A percentile compares a stretch with the other conserved stretches of the same genome.
Conservation (phyloP, 345 rosid species). For the Passiflora organensis region DNA sequence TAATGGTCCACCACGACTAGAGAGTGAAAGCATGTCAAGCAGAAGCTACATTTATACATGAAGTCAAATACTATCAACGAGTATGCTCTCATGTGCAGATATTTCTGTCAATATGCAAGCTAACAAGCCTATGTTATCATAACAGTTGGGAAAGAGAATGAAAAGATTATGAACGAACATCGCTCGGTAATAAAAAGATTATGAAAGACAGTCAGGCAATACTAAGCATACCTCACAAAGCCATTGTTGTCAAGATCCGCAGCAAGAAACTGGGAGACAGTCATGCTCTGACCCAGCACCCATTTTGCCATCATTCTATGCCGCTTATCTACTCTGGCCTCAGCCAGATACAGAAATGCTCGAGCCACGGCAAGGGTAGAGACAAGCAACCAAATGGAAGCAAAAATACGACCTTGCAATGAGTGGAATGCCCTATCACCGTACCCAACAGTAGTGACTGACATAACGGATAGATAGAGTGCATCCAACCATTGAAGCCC, state of each 20-base stretch:
- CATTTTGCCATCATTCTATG: conserved; percentile 67
- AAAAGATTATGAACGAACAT: too few relatives aligned
- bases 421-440: conserved; percentile 77
- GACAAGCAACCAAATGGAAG: conserved; percentile 84
- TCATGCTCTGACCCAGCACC: conserved; percentile 81
- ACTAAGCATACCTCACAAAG: conserved; percentile 54
- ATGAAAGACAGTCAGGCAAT: too few relatives aligned
- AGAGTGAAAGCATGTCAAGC: too few relatives aligned
- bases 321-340: conserved; percentile 86
- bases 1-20: too few relatives aligned
- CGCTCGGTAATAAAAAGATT: too few relatives aligned
- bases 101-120: too few relatives aligned
- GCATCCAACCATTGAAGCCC: conserved; percentile 76
- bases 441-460: conserved; percentile 89
- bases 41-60: too few relatives aligned
- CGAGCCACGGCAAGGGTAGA: conserved; percentile 86
- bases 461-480: conserved; percentile 88
- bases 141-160: too few relatives aligned
- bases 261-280: conserved; percentile 74
- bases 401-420: conserved; percentile 63
- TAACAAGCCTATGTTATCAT: too few relatives aligned
- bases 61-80: too few relatives aligned
- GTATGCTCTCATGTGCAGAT: too few relatives aligned
- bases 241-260: conserved; percentile 86
- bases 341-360: conserved; percentile 78